Conservation (phyloP, 306 rosid genomes). For the Senna siamea region DNA sequence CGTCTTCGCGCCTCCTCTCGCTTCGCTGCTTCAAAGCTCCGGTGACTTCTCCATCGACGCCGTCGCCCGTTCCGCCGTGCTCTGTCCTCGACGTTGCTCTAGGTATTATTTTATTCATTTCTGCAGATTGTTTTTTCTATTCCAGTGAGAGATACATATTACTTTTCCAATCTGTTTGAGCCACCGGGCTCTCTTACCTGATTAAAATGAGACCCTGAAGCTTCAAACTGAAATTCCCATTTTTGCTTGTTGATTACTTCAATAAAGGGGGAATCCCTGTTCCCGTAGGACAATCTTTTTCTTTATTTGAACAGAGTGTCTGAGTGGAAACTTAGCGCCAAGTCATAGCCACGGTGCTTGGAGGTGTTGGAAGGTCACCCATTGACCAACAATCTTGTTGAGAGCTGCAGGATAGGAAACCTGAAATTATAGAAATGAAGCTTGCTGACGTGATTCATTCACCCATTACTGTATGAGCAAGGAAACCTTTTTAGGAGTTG, state of each 20-base stretch:
- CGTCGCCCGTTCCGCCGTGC: background rate
- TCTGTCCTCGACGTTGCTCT: background rate
- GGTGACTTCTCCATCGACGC: conserved; percentile 5
- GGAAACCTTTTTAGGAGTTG: conserved; percentile 45
- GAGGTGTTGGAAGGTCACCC: background rate
- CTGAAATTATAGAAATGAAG: conserved; percentile 38
- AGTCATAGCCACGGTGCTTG: background rate
- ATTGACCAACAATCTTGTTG: background rate
- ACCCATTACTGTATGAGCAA: conserved; percentile 34
- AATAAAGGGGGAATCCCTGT: background rate
- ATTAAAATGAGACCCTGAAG: background rate
- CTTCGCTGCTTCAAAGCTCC: background rate
- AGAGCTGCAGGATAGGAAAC: background rate
- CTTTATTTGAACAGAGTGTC: background rate
- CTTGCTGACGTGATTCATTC: background rate
- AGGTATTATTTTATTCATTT: conserved; percentile 24
- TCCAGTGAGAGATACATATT: background rate
- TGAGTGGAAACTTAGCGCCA: background rate
- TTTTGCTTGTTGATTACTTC: background rate
- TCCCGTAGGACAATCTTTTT: background rate
- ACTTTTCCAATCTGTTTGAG: background rate
- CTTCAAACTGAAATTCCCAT: background rate
- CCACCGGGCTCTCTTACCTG: background rate
- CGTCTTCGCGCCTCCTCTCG: background rate
- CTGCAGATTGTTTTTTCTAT: background rate